Evolutionary conservation across 2,329 filamentous ascomycete species (phyloP), one percentile per base, ranked within the genome.

Genomic region (Pseudogymnoascus sp.): DNA sequence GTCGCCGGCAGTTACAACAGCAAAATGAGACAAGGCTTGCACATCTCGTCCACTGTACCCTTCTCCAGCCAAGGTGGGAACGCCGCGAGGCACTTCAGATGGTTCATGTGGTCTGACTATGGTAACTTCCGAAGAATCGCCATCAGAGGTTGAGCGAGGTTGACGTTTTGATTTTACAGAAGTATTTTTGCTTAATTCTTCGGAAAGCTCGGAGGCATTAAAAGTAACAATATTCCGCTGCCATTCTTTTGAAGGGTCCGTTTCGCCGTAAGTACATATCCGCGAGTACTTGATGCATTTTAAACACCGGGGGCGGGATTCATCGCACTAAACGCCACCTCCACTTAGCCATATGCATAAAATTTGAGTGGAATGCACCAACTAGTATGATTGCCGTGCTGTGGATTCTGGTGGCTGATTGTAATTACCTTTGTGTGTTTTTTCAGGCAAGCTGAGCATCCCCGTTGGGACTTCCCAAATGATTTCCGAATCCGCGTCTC

Each of bases 231-330:
- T 56, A 56, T 33, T 56, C n/a, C 50, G 50, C 28, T 56, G 50
- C 50, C 50, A 56, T 31, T 56, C 50, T 4, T 56, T 56, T 12
- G 50, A 56, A 7, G 50, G 50, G 19, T 56, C 50, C 26, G 8
- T 33, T 56, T 56, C 26, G 16, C 50, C 5, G 28, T 56, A 56
- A 19, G 50, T 56, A 56, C 50, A 56, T 12, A 33, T 3, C 6
- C 50, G n/a, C 10, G 50, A 56, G 50, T 56, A 56, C 26, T 56
- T 56, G 50, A 56, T 56, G 50, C 50, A 56, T 56, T 56, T 56
- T 12, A 56, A 56, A 19, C 50, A 56, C 28, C 7, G n/a, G n/a
- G 50, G 50, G 8, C 50, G 50, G 2, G 50, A 19, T 33, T 56
- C 50, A 33, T 56, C 50, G 28, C 50, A 56, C 50, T 56, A 56